Evolutionary conservation across 225 moss, liverwort and hornwort genomes (phyloP).

Genomic region (Bryum argenteum): DNA sequence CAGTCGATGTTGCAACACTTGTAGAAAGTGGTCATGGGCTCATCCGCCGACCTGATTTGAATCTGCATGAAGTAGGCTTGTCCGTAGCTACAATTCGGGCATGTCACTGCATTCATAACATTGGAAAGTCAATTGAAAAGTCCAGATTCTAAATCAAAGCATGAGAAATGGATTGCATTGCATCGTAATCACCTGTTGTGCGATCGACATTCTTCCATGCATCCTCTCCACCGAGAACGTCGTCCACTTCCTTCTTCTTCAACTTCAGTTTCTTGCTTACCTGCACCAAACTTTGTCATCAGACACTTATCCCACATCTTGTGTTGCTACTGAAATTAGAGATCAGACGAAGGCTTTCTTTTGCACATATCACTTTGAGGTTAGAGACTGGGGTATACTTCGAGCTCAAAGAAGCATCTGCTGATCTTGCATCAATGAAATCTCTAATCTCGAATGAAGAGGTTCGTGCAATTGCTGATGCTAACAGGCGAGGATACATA

Average conservation of each 20-base stretch:
- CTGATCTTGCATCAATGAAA: too few species aligned
- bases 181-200: slow-evolving; percentile 60
- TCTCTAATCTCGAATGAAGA: too few species aligned
- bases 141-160: neutral
- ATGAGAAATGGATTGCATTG: neutral
- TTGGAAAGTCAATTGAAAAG: neutral
- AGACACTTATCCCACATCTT: slow-evolving; percentile 8
- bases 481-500: too few species aligned
- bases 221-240: slow-evolving; percentile 96
- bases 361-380: too few species aligned
- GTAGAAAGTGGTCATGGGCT: slow-evolving; percentile 98
- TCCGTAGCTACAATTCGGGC: slow-evolving; percentile 83
- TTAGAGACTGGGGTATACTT: too few species aligned
- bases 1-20: slow-evolving; percentile 94
- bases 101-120: slow-evolving; percentile 63
- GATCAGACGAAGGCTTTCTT: too few species aligned
- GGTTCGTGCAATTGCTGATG: too few species aligned
- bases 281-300: slow-evolving; percentile 42
- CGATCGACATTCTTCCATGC: slow-evolving; percentile 99
- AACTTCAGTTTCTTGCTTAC: slow-evolving; percentile 86
- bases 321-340: too few species aligned
- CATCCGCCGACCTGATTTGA: slow-evolving; percentile 96
- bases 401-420: too few species aligned
- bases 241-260: slow-evolving; percentile 87
- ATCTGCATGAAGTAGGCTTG: slow-evolving; percentile 99